These are phyloP conservation scores for Cryphonectria japonica DNA, from an alignment of 2,329 filamentous ascomycete genomes.

Conservation along the genomic window DNA sequence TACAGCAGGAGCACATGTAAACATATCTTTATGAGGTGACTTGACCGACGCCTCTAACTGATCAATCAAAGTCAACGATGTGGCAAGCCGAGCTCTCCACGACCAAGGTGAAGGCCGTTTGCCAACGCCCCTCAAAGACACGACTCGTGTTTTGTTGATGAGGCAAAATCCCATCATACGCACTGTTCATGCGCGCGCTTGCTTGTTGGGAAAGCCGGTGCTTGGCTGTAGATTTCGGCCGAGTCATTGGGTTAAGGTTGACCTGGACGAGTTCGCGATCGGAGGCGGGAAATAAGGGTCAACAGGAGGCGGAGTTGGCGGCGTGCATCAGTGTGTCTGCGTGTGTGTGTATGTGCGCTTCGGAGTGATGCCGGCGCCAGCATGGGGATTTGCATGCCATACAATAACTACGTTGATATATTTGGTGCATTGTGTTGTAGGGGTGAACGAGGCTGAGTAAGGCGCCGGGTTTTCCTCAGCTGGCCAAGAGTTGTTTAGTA, in stretches of 20 bases:
- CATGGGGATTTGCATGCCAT: neutral
- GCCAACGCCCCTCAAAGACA: neutral
- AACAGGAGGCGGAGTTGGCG: neutral
- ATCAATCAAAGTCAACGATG: neutral
- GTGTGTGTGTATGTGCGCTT: neutral
- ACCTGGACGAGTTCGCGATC: neutral
- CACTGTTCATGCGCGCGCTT: neutral
- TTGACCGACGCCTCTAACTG: neutral
- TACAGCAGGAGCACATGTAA: too few relatives aligned
- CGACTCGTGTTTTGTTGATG: neutral
- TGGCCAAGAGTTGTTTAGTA: neutral
- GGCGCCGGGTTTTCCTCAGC: neutral
- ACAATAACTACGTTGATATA: neutral
- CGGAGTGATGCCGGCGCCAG: neutral
- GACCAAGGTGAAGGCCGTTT: neutral
- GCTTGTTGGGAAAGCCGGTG: neutral
- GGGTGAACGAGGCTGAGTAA: too few relatives aligned
- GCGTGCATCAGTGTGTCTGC: neutral
- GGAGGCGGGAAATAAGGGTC: neutral
- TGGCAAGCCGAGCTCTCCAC: neutral
- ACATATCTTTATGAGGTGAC: too few relatives aligned
- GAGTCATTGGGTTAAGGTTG: neutral
- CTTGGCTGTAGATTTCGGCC: neutral
- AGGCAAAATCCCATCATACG: neutral
- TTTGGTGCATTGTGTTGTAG: neutral